These are phyloP conservation scores for Extremus antarcticus DNA, from an alignment of 495 filamentous ascomycete species.

Conservation along the genomic window DNA sequence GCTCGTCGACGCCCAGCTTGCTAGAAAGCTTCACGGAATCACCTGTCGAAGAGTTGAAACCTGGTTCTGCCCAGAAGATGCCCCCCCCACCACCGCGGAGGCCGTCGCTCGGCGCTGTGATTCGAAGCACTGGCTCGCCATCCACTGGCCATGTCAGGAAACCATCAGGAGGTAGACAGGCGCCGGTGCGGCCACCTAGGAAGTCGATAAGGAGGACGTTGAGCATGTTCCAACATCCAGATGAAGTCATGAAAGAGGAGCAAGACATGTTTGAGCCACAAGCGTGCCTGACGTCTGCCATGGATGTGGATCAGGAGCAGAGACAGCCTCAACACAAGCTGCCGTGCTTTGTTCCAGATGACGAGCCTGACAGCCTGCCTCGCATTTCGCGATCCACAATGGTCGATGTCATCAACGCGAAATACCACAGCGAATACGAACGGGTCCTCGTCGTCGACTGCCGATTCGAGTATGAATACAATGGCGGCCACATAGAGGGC, in stretches of 20 bases:
- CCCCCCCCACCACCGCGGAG: slow-evolving; percentile 48
- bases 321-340: slow-evolving; percentile 51
- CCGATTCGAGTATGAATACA: slow-evolving; percentile 97
- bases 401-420: slow-evolving; percentile 75
- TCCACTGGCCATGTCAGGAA: slow-evolving; percentile 58
- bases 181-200: slow-evolving; percentile 55
- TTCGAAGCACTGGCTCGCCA: slow-evolving; percentile 59
- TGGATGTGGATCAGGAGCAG: slow-evolving; percentile 56
- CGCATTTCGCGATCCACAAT: slow-evolving; percentile 74
- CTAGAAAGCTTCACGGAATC: slow-evolving; percentile 72
- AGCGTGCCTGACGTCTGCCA: slow-evolving; percentile 54
- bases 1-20: slow-evolving; percentile 43
- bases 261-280: slow-evolving; percentile 44
- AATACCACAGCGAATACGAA: slow-evolving; percentile 62
- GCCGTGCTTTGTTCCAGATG: slow-evolving; percentile 75
- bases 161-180: slow-evolving; percentile 39
- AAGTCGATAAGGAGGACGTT: slow-evolving; percentile 83
- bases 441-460: slow-evolving; percentile 84
- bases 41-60: slow-evolving; percentile 57
- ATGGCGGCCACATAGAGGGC: slow-evolving; percentile 86
- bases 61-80: slow-evolving; percentile 36
- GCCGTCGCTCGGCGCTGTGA: slow-evolving; percentile 40
- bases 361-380: slow-evolving; percentile 71
- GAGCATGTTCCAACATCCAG: slow-evolving; percentile 93
- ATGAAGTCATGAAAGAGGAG: slow-evolving; percentile 66